Conservation (phyloP, 164 flowering plant genomes). For the Liriodendron chinense region DNA sequence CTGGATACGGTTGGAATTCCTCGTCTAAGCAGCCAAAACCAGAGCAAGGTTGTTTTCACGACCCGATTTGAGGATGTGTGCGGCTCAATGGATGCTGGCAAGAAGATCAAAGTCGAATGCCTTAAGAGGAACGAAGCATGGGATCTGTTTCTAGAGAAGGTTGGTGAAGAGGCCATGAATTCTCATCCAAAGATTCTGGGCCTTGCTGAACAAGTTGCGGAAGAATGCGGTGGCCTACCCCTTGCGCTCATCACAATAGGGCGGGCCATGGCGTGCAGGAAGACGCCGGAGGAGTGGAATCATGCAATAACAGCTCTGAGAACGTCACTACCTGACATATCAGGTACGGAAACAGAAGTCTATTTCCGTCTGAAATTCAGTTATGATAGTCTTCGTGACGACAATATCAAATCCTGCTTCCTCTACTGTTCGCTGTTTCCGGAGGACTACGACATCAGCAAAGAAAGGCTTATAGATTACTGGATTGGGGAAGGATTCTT, state of each 20-base stretch:
- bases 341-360: neutral
- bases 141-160: constrained; percentile 9
- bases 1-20: constrained; percentile 5
- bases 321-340: neutral
- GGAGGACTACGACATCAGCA: constrained; percentile 7
- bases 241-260: constrained; percentile 7
- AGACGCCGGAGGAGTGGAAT: constrained; percentile 4
- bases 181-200: neutral
- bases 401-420: constrained; percentile 2
- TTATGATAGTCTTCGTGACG: constrained; percentile 9
- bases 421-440: constrained; percentile 14
- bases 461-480: constrained; percentile 3
- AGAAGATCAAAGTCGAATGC: constrained; percentile 6
- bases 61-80: constrained; percentile 2
- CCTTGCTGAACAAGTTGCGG: neutral
- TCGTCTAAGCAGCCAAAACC: neutral
- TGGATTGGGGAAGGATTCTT: constrained; percentile 18
- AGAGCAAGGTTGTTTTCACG: constrained; percentile 10
- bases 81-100: constrained; percentile 4
- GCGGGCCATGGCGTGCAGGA: constrained; percentile 15
- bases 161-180: neutral
- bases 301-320: constrained; percentile 6
- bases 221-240: constrained; percentile 11
- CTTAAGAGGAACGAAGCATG: constrained; percentile 1
- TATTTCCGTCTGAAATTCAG: constrained; percentile 9